Conservation (phyloP, 176 grass and related monocot genomes). For the Cenchrus fungigraminus region DNA sequence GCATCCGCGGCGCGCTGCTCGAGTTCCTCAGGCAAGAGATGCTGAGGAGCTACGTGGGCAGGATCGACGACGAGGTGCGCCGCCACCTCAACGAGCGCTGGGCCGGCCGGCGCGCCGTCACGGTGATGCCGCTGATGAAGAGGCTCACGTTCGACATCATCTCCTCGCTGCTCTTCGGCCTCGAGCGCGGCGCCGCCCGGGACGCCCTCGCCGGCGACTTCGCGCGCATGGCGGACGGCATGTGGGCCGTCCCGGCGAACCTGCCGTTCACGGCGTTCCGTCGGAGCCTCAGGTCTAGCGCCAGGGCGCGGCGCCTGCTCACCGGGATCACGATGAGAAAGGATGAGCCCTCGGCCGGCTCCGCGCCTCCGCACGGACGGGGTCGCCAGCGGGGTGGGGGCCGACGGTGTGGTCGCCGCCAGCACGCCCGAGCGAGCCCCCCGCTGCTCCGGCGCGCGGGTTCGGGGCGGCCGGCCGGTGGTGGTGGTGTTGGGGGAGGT, state of each 20-base stretch:
- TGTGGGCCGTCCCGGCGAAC: constrained; percentile 43
- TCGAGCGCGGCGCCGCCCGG: neutral
- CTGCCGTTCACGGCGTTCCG: constrained; percentile 52
- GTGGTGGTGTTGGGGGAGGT: too few relatives aligned
- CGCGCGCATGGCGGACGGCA: neutral
- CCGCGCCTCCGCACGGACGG: constrained; percentile 3
- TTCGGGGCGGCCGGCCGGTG: too few relatives aligned
- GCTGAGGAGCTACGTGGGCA: constrained; percentile 47
- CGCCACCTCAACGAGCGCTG: constrained; percentile 49
- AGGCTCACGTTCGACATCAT: constrained; percentile 55
- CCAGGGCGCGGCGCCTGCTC: neutral
- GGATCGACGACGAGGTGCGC: constrained; percentile 55
- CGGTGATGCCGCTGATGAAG: constrained; percentile 57
- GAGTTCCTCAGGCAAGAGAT: constrained; percentile 63
- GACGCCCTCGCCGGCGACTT: constrained; percentile 44
- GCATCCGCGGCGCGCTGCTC: constrained; percentile 41
- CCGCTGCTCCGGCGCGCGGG: too few relatives aligned
- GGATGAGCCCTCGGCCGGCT: constrained; percentile 33
- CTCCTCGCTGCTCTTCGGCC: constrained; percentile 44
- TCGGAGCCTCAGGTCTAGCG: constrained; percentile 30
- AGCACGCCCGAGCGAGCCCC: too few relatives aligned
- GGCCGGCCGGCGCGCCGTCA: constrained; percentile 1
- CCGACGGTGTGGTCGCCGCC: too few relatives aligned
- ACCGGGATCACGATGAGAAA: neutral
- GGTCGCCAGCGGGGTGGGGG: too few relatives aligned